Evolutionary conservation across 176 grass and related monocot species (phyloP), one percentile per base, ranked within the genome.

Genomic region (Melocanna baccifera): DNA sequence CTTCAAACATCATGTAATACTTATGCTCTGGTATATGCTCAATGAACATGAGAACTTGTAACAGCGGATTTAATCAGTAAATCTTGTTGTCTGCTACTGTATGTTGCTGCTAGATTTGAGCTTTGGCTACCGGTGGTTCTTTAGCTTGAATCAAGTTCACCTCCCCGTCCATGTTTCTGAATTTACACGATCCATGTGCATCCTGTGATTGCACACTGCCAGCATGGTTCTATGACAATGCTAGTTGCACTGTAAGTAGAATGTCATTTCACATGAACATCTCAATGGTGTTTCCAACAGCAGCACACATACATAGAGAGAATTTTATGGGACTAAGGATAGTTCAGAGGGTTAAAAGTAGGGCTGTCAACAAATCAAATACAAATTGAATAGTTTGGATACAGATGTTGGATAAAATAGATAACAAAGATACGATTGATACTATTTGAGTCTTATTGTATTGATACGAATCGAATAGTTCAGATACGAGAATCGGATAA

Each of bases 311-410:
- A 29, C 26, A 62, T 15, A 7, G 59, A 5, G 25, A 15, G 61
- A 63, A 13, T 28, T 30, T 26, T 29, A 14, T 14, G 12, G 5
- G 26, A 28, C 61, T 5, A 59, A 30, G 26, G 9, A 80, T 23
- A 78, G 13, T 20, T 11, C 19, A n/a, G 28, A 68, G 73, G 88
- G 83, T 66, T 67, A 90, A 90, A 90, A 83, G 84, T 28, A 36
- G 34, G 4, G 34, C n/a, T 36, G 34, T 36, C 4, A 36, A 0
- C 0, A 4, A 0, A 36, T 36, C 34, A 0, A 4, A 36, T 36
- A 36, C 34, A 5, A 36, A 36, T 36, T 0, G 5, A 36, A 36
- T 36, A 36, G 34, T 36, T 0, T 0, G 0, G 34, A 36, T 4
- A 36, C 0, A 36, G 4, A 5, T 36, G 34, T 36, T 2, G 0